Base-by-base conservation (phyloP, 768 basidiomycete species). In the Floccularia luteovirens region DNA sequence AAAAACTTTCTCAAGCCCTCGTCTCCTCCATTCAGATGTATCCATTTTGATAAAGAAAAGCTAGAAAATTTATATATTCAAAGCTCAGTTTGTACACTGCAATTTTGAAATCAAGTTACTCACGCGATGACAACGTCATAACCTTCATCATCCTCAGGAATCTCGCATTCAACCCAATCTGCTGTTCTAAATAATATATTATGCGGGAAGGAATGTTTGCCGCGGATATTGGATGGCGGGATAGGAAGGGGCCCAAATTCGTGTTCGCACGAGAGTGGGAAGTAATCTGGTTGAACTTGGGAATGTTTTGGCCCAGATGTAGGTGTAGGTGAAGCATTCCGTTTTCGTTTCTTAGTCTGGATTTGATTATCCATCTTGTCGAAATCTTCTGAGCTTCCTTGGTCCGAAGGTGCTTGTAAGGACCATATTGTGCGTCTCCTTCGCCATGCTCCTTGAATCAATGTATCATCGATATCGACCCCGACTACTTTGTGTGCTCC, bases 41-140 rank as follows among this genome's bases (percentile, higher is more conserved):
- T 88, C 91, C 91, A 94, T 60, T 92, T 94, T 0, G 90, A 77
- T 31, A 93, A 61, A 0, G 90, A 93, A 48, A 94, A 79, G 1
- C 89, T 91, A 53, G 2, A 23, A 30, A 28, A 14, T n/a, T n/a
- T n/a, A 38, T 13, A 38, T 22, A 17, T 39, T 24, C 5, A 39
- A 11, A 24, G 17, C 7, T 8, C 32, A 17, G 32, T 13, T 4
- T n/a, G n/a, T n/a, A n/a, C n/a, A n/a, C n/a, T n/a, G n/a, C n/a
- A n/a, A n/a, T n/a, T n/a, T n/a, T n/a, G n/a, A n/a, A n/a, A n/a
- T n/a, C 23, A 4, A 13, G 8, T 17, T 14, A 59, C 82, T 46
- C 51, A 92, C 91, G 79, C 91, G 24, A 92, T 44, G 22, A 93
- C 75, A 23, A 90, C 72, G 49, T 90, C 79, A 53, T 91, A 92